Evolutionary conservation across 129 eudicot species (phyloP).

Genomic region (Artemisia annua): DNA sequence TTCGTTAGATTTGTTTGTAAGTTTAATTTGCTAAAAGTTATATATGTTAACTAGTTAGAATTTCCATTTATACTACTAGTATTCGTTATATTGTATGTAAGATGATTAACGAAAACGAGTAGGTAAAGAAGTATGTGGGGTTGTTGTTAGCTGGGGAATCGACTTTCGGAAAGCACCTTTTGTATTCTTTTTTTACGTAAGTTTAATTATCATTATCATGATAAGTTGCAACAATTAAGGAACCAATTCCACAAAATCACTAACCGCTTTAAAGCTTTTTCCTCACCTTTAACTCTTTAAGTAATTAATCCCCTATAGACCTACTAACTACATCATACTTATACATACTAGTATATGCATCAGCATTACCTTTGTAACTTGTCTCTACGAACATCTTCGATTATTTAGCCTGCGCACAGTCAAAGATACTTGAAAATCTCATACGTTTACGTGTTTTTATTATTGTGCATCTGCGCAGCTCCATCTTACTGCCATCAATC

Average conservation of each 20-base stretch:
- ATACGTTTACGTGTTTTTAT: too few relatives aligned
- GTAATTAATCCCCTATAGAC: neutral
- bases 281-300: slow-evolving; percentile 14
- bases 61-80: too few relatives aligned
- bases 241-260: slow-evolving; percentile 29
- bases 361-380: neutral
- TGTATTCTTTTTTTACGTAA: neutral
- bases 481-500: too few relatives aligned
- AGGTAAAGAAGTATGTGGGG: slow-evolving; percentile 3
- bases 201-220: neutral
- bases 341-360: neutral
- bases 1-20: too few relatives aligned
- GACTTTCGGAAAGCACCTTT: slow-evolving; percentile 26
- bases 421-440: too few relatives aligned
- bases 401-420: too few relatives aligned
- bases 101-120: neutral
- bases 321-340: neutral
- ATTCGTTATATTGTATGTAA: neutral
- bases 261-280: slow-evolving; percentile 27
- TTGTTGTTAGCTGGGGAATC: slow-evolving; percentile 18
- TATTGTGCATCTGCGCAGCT: too few relatives aligned
- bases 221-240: slow-evolving; percentile 23
- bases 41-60: too few relatives aligned
- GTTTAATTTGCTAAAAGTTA: too few relatives aligned
- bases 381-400: too few relatives aligned